These are phyloP conservation scores for Fusarium continuum DNA, from an alignment of 2,329 filamentous ascomycete species.

Conservation along the genomic window DNA sequence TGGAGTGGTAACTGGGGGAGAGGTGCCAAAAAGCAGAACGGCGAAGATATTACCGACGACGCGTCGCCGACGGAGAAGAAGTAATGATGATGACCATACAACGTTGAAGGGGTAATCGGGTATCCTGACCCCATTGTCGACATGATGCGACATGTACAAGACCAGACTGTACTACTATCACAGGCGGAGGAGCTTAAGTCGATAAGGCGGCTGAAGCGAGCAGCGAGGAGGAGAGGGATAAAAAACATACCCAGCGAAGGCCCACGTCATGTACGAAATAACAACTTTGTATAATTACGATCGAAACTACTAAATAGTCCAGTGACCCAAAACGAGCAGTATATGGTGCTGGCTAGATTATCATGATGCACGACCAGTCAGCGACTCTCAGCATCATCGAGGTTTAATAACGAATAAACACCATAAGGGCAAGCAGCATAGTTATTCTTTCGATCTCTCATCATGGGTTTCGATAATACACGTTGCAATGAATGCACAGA, in stretches of 20 bases:
- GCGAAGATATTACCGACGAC: slow-evolving; percentile 30
- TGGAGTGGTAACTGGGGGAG: slow-evolving; percentile 52
- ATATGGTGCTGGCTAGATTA: neutral
- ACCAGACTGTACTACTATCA: slow-evolving; percentile 31
- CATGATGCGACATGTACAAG: slow-evolving; percentile 16
- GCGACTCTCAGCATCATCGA: no score
- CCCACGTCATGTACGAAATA: slow-evolving; percentile 23
- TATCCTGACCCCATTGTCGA: neutral
- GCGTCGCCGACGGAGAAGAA: slow-evolving; percentile 30
- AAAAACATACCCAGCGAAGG: neutral
- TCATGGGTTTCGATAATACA: no score
- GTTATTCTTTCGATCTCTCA: neutral
- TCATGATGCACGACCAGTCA: neutral
- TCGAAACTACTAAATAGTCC: neutral
- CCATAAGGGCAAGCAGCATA: neutral
- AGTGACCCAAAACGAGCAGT: neutral
- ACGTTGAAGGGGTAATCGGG: neutral
- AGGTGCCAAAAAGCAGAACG: slow-evolving; percentile 43
- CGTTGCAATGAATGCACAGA: neutral
- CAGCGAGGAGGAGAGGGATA: slow-evolving; percentile 7
- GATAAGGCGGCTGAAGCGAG: neutral
- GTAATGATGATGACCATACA: slow-evolving; percentile 16
- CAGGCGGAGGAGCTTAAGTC: neutral
- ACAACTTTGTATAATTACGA: slow-evolving; percentile 11
- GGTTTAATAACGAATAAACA: no score